phyloP scores from a whole-genome alignment of 2,329 filamentous ascomycete species.

The Pezicula radicicola region DNA sequence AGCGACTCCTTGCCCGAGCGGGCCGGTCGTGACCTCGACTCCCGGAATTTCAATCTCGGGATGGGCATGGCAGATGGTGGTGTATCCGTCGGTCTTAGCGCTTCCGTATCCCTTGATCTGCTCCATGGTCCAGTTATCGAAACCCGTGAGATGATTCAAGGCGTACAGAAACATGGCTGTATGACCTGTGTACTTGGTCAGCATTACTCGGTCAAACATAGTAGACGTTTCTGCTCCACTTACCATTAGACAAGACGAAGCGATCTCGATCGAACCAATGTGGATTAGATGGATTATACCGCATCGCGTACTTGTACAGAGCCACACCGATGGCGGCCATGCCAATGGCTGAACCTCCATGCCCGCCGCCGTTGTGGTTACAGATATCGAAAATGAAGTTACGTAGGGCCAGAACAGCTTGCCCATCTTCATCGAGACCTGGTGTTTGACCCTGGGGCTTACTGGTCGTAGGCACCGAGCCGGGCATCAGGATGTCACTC shows the following conservation, averaged over 20 bases:
- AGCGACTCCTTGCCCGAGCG: conserved; percentile 48
- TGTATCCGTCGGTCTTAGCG: conserved; percentile 30
- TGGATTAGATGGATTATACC: conserved; percentile 33
- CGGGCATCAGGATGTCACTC: too few relatives aligned
- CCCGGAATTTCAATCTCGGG: conserved; percentile 47
- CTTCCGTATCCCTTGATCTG: conserved; percentile 45
- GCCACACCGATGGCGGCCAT: conserved; percentile 42
- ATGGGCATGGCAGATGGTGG: conserved; percentile 41
- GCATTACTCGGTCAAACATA: background rate
- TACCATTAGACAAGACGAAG: conserved; percentile 41
- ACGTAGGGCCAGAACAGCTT: too few relatives aligned
- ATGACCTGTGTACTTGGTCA: too few relatives aligned
- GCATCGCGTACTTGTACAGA: conserved; percentile 40
- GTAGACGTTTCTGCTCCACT: background rate
- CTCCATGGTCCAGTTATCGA: conserved; percentile 42
- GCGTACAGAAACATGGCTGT: conserved; percentile 42
- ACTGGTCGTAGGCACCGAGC: too few relatives aligned
- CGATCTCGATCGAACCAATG: conserved; percentile 40
- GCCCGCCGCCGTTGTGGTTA: too few relatives aligned
- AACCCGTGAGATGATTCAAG: conserved; percentile 42
- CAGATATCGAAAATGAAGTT: too few relatives aligned
- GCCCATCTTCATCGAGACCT: too few relatives aligned
- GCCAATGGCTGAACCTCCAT: conserved; percentile 32
- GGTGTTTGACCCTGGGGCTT: too few relatives aligned
- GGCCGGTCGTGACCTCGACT: conserved; percentile 49